phyloP scores from a whole-genome alignment of 495 filamentous ascomycete species.

The Penicillium salamii region DNA sequence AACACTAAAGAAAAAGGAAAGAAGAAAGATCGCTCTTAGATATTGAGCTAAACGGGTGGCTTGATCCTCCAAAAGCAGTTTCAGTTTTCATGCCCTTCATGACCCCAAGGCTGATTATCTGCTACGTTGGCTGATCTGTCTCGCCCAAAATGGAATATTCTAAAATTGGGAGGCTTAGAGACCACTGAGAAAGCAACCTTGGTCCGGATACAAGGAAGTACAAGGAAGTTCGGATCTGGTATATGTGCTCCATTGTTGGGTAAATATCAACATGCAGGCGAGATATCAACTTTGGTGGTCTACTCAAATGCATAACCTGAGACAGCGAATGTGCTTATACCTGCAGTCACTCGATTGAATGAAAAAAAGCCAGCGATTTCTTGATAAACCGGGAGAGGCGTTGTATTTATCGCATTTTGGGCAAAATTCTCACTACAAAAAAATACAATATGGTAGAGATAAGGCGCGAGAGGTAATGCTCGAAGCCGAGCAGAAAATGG shows the following conservation, averaged over 20 bases:
- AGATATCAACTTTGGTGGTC: slow-evolving; percentile 6
- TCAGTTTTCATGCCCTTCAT: no score
- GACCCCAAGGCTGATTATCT: no score
- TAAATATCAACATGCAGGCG: slow-evolving; percentile 3
- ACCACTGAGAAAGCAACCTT: not conserved
- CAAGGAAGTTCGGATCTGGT: not conserved
- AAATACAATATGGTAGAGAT: no score
- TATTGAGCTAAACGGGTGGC: no score
- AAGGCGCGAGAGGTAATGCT: not conserved
- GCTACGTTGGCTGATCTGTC: not conserved
- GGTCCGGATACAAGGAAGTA: not conserved
- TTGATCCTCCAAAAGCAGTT: no score
- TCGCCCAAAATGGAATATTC: slow-evolving; percentile 1
- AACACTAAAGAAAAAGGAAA: no score
- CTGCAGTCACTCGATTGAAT: no score
- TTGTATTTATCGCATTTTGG: not conserved
- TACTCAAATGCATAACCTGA: not conserved
- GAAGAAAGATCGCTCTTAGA: no score
- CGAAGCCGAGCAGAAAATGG: not conserved
- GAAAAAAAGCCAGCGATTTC: no score
- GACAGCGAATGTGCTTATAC: no score
- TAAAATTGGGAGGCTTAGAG: not conserved
- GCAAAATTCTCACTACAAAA: not conserved
- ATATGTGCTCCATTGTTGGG: slow-evolving; percentile 8
- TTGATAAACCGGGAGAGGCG: no score